Conservation (phyloP, 768 basidiomycete species). For the Tylopilus felleus region DNA sequence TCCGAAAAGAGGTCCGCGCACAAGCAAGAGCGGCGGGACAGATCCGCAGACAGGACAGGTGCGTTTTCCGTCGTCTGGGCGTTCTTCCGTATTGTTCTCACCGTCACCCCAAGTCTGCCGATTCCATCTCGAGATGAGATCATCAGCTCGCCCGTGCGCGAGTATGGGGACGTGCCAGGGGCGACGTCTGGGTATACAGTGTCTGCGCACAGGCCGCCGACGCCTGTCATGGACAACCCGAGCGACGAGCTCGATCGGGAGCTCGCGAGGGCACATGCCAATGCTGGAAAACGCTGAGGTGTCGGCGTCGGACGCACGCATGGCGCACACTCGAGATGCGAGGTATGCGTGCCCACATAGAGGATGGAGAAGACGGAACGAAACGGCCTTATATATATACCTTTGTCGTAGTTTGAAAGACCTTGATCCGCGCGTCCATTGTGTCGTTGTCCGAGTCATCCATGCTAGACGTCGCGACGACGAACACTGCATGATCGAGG, state of each 20-base stretch:
- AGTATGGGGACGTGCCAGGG: constrained; percentile 55
- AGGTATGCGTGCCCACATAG: too few relatives aligned
- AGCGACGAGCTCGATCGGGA: constrained; percentile 84
- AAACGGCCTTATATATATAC: too few relatives aligned
- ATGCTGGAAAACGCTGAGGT: constrained; percentile 34
- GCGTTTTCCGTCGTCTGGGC: background rate
- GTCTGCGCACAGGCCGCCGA: constrained; percentile 45
- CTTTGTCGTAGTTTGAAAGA: too few relatives aligned
- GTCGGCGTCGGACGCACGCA: too few relatives aligned
- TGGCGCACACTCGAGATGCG: background rate
- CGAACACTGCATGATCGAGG: too few relatives aligned
- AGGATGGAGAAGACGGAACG: too few relatives aligned
- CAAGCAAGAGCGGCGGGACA: constrained; percentile 73
- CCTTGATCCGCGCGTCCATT: too few relatives aligned
- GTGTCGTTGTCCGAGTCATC: too few relatives aligned
- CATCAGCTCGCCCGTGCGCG: constrained; percentile 68
- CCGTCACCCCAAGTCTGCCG: constrained; percentile 50
- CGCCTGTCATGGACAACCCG: constrained; percentile 80
- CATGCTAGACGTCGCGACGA: too few relatives aligned
- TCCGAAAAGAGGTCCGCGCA: constrained; percentile 87
- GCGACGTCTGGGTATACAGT: constrained; percentile 68
- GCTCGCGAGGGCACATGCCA: constrained; percentile 73
- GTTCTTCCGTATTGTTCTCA: background rate
- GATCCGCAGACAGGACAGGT: constrained; percentile 78
- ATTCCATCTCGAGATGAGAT: constrained; percentile 83